Evolutionary conservation across 2,329 filamentous ascomycete species (phyloP), one percentile per base, ranked within the genome.

Genomic region (Zasmidium angulare): DNA sequence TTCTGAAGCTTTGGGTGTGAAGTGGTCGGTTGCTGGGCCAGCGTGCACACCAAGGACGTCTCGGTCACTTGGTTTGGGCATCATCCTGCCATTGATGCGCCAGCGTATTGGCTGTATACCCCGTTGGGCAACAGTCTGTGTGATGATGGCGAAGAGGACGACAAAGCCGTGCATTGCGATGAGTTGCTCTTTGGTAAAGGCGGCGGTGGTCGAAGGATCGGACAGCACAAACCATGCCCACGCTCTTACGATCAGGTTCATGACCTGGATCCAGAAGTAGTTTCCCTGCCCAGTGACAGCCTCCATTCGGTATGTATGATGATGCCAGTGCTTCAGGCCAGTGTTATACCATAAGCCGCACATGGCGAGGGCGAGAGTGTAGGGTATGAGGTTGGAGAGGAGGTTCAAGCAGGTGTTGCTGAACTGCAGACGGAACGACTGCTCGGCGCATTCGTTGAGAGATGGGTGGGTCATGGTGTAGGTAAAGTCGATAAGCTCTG

Each of bases 221-320:
- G 67, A 68, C 50, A 76, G 66, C 24, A 68, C 71, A 58, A 68
- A 72, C 59, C 62, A 72, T 14, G 71, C 72, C 11, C 81, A 67
- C 46, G 81, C 73, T 40, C 89, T 82, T 11, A 86, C 74, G 4
- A 81, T 69, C 11, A 90, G 69, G 21, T 86, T 79, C 29, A 88
- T 70, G 1, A 81, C 70, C 68, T 92, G 89, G 61, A 88, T 83
- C 1, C 79, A 80, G 69, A 90, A 90, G 81, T 89, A 89, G 53
- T 84, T 81, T 2, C 79, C 77, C 12, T 90, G 81, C 19, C 70
- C 71, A 9, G 60, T 52, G 10, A 70, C 59, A 23, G 62, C 60
- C 50, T 71, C 68, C 24, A 67, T 65, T 47, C 70, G 66, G 29
- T 64, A 36, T 2, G 70, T 71, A 48, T 66, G 62, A 56, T 72